Conservation (phyloP, 2,329 filamentous ascomycete species). For the Penicillium sp. region DNA sequence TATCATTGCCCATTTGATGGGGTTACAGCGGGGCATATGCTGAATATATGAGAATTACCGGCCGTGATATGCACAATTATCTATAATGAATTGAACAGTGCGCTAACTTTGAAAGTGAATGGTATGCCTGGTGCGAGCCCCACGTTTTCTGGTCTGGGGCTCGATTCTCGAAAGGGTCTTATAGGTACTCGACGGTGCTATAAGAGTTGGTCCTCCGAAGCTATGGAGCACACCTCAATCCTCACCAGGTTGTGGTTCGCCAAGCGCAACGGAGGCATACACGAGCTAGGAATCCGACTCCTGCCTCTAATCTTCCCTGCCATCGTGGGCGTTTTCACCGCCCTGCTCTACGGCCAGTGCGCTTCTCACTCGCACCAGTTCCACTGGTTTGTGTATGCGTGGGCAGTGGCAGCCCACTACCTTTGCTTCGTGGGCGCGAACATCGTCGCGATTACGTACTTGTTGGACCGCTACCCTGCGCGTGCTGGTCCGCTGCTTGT, state of each 20-base stretch:
- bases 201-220: too few species aligned
- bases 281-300: conserved; percentile 44
- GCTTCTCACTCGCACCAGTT: conserved; percentile 35
- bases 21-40: too few species aligned
- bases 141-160: too few species aligned
- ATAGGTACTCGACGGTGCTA: too few species aligned
- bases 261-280: conserved; percentile 35
- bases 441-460: conserved; percentile 48
- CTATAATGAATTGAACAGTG: too few species aligned
- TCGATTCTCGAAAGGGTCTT: too few species aligned
- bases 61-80: too few species aligned
- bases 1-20: background rate
- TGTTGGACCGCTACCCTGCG: conserved; percentile 49
- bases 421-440: conserved; percentile 41
- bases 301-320: conserved; percentile 40
- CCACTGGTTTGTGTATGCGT: conserved; percentile 27
- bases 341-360: conserved; percentile 42
- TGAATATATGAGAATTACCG: too few species aligned
- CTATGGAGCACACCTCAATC: too few species aligned
- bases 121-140: too few species aligned
- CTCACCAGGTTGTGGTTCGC: too few species aligned
- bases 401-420: conserved; percentile 25
- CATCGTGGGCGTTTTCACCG: conserved; percentile 38
- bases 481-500: conserved; percentile 47
- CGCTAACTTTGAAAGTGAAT: too few species aligned